Conservation (phyloP, 345 rosid species). For the Microthlaspi erraticum region DNA sequence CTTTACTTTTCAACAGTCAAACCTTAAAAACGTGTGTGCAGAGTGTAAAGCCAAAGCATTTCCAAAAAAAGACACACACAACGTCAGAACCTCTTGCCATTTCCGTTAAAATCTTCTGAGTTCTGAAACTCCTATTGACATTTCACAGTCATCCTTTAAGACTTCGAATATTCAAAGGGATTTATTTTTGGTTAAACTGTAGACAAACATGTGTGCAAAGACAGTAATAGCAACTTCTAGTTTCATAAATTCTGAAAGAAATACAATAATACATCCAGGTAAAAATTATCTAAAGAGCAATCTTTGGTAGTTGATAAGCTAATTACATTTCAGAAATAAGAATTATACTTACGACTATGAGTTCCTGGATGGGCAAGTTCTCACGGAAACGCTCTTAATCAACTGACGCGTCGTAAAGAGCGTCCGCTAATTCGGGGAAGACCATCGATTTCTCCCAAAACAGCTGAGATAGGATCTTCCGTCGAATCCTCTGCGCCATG, state of each 20-base stretch:
- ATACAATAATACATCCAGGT: background rate
- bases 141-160: background rate
- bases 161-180: background rate
- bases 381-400: background rate
- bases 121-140: background rate
- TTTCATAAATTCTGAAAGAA: too few species aligned
- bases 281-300: background rate
- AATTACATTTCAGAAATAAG: background rate
- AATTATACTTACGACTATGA: constrained; percentile 8
- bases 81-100: background rate
- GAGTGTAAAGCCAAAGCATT: constrained; percentile 5
- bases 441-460: background rate
- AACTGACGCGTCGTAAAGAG: background rate
- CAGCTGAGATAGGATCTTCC: constrained; percentile 12
- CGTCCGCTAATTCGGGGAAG: background rate
- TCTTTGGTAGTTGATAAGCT: constrained; percentile 1
- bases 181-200: too few species aligned
- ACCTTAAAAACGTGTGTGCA: background rate
- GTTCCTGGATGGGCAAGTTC: constrained; percentile 1
- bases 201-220: background rate
- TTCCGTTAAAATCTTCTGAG: background rate
- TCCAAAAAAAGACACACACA: background rate
- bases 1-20: constrained; percentile 2
- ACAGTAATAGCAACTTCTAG: background rate
- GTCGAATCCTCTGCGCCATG: constrained; percentile 15